Percentiles rank a stretch among this genome's conserved stretches.
phyloP scores from a whole-genome alignment of 495 filamentous ascomycete species.

The Hypoxylon trugodes region DNA sequence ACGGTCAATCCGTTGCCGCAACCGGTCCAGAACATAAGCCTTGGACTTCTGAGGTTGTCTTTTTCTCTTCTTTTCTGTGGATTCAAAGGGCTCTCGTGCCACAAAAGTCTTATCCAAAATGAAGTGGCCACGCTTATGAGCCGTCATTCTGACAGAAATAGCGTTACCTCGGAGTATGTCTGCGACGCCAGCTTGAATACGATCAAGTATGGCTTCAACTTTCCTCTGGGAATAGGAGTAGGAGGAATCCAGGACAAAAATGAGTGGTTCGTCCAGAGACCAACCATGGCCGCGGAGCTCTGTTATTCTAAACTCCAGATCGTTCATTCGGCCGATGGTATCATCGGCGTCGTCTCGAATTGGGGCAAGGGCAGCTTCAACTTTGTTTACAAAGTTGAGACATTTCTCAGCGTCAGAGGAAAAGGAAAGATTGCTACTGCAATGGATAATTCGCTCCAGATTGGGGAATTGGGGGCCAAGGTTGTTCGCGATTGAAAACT shows the following conservation, averaged over 20 bases:
- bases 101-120: slow-evolving; percentile 57
- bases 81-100: slow-evolving; percentile 45
- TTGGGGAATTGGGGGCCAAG: slow-evolving; percentile 49
- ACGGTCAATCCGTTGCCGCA: slow-evolving; percentile 50
- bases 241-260: slow-evolving; percentile 45
- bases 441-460: slow-evolving; percentile 47
- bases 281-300: slow-evolving; percentile 53
- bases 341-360: slow-evolving; percentile 46
- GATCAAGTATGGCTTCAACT: slow-evolving; percentile 53
- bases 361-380: slow-evolving; percentile 41
- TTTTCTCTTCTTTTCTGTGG: slow-evolving; percentile 23
- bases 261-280: slow-evolving; percentile 48
- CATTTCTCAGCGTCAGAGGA: slow-evolving; percentile 47
- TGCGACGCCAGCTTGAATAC: slow-evolving; percentile 55
- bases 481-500: slow-evolving; percentile 52
- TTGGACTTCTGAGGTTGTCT: slow-evolving; percentile 35
- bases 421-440: slow-evolving; percentile 51
- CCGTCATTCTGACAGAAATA: slow-evolving; percentile 51
- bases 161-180: slow-evolving; percentile 56
- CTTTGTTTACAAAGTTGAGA: slow-evolving; percentile 45
- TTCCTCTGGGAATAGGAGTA: slow-evolving; percentile 47
- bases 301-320: slow-evolving; percentile 53
- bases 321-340: slow-evolving; percentile 46
- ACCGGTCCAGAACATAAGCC: slow-evolving; percentile 42
- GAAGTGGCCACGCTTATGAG: slow-evolving; percentile 56